Evolutionary conservation across 2,329 filamentous ascomycete genomes (phyloP).

Genomic region (Grosmannia serpens): DNA sequence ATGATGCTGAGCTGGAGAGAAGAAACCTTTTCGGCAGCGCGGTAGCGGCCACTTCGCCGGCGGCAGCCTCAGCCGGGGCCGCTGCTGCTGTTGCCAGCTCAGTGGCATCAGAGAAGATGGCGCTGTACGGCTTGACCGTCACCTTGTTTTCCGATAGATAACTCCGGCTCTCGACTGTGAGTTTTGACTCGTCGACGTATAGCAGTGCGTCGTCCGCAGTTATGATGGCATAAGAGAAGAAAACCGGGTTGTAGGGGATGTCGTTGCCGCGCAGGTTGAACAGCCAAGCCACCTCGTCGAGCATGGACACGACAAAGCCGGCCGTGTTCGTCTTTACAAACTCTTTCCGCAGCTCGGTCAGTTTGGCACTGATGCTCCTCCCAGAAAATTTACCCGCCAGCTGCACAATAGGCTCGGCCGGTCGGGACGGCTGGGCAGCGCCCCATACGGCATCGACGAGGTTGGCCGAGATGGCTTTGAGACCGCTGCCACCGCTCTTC

Average conservation of each 20-base stretch:
- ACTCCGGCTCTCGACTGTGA: slow-evolving; percentile 54
- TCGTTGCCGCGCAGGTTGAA: slow-evolving; percentile 93
- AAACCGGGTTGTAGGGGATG: slow-evolving; percentile 95
- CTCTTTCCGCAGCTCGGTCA: slow-evolving; percentile 79
- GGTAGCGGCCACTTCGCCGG: slow-evolving; percentile 15
- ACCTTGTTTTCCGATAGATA: slow-evolving; percentile 63
- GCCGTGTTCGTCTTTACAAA: slow-evolving; percentile 79
- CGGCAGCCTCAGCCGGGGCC: slow-evolving; percentile 8
- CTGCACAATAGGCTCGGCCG: slow-evolving; percentile 63
- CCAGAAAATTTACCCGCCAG: slow-evolving; percentile 65
- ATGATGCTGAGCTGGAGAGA: slow-evolving; percentile 81
- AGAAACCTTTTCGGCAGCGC: slow-evolving; percentile 52
- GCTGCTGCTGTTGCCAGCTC: slow-evolving; percentile 37
- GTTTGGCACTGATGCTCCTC: slow-evolving; percentile 71
- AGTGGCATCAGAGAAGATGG: slow-evolving; percentile 69
- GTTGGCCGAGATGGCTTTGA: slow-evolving; percentile 69
- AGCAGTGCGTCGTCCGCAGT: slow-evolving; percentile 67
- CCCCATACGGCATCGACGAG: slow-evolving; percentile 90
- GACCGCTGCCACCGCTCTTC: slow-evolving; percentile 68
- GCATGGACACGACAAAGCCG: slow-evolving; percentile 84
- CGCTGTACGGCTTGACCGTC: slow-evolving; percentile 66
- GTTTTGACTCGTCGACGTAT: slow-evolving; percentile 73
- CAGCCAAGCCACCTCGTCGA: slow-evolving; percentile 97
- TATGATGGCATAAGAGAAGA: slow-evolving; percentile 90
- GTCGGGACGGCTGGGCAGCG: slow-evolving; percentile 56